Evolutionary conservation across 768 basidiomycete genomes (phyloP), one percentile per base, ranked within the genome.

Genomic region (Hydnomerulius pinastri): DNA sequence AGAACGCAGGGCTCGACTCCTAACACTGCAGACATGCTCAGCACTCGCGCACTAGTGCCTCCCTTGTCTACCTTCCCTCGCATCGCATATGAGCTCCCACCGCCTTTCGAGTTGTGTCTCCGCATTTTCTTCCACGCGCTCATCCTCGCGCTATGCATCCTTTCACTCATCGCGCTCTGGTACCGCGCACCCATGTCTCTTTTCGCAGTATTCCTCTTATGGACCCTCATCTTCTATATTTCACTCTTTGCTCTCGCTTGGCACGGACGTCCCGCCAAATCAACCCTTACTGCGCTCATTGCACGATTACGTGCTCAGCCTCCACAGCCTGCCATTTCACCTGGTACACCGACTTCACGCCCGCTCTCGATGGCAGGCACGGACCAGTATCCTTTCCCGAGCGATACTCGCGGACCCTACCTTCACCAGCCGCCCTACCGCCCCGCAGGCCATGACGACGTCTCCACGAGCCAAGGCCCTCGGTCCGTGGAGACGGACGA

Each of bases 171-270:
- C 28, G 77, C 79, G 24, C 70, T 90, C 21, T 87, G 83, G 82
- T 64, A 67, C 25, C 74, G 73, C 47, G 82, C 82, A 20, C 76
- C 80, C 2, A 69, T 63, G 45, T 77, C 77, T 25, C 70, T 77
- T 13, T 90, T 91, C 66, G 77, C 71, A 40, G 72, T 87, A 17
- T 87, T 90, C 65, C 71, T 90, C 25, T 69, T 75, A 8, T 88
- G 85, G 81, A 76, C 75, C 4, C 55, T 76, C 23, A 67, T 72
- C 24, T 88, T 83, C 61, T 91, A 90, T 61, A 48, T 69, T 30
- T 56, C 69, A 40, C 72, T 90, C 55, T 50, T 85, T 39, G 48
- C 67, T 21, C 72, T 82, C 48, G 78, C 87, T 28, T 86, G 82
- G 81, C 61, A 72, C 55, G 80, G 81, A 45, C 74, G 72, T 27